phyloP scores from a whole-genome alignment of 352 stramenopile genomes.

The Paralagenidium karlingii region DNA sequence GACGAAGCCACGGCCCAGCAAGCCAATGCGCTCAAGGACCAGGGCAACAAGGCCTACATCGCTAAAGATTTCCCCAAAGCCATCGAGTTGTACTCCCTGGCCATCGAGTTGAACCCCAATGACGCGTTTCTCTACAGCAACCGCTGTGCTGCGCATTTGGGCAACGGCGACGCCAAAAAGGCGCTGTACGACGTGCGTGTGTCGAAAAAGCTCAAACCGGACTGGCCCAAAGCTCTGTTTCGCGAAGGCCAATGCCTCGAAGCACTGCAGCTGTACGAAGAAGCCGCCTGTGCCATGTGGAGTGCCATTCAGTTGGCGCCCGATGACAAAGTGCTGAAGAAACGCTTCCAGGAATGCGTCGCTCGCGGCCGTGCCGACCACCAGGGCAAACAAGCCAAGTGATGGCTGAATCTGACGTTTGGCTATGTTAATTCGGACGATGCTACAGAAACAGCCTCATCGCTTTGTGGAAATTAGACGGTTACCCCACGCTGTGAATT shows the following conservation, averaged over 20 bases:
- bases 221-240: constrained; percentile 76
- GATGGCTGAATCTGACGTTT: background rate
- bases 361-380: constrained; percentile 47
- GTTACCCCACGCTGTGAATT: too few species aligned
- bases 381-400: constrained; percentile 20
- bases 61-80: constrained; percentile 40
- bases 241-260: constrained; percentile 78
- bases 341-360: constrained; percentile 72
- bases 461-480: too few species aligned
- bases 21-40: constrained; percentile 40
- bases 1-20: constrained; percentile 17
- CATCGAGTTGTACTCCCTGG: constrained; percentile 47
- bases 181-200: constrained; percentile 65
- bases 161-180: constrained; percentile 37
- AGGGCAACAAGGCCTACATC: constrained; percentile 58
- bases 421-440: too few species aligned
- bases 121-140: constrained; percentile 71
- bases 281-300: constrained; percentile 63
- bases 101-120: constrained; percentile 37
- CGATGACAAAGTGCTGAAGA: constrained; percentile 61
- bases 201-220: constrained; percentile 66
- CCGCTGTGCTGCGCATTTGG: constrained; percentile 59
- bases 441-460: too few species aligned
- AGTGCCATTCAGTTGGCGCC: constrained; percentile 57
- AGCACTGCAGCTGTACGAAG: constrained; percentile 52